phyloP scores from a whole-genome alignment of 2,329 filamentous ascomycete genomes.

The Ophiobolus disseminans region DNA sequence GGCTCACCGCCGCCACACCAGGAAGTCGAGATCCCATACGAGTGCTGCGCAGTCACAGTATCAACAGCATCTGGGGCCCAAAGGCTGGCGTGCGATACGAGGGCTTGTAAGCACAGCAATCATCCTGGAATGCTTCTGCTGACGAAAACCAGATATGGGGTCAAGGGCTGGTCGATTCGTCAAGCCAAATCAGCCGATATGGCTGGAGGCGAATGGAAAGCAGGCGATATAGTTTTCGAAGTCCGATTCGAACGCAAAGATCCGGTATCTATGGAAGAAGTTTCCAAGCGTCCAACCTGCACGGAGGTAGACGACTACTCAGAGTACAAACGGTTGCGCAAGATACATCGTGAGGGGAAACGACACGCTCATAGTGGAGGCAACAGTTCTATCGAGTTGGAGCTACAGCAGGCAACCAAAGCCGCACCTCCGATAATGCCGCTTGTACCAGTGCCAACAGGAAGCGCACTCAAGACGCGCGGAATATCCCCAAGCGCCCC shows the following conservation, averaged over 20 bases:
- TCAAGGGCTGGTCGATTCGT: conserved; percentile 52
- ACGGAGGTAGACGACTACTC: conserved; percentile 58
- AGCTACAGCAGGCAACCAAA: conserved; percentile 10
- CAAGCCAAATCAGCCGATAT: conserved; percentile 25
- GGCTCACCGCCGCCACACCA: conserved; percentile 52
- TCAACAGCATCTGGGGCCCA: conserved; percentile 55
- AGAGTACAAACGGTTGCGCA: conserved; percentile 55
- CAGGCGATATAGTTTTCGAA: conserved; percentile 45
- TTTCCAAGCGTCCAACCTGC: conserved; percentile 49
- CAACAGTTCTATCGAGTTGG: neutral
- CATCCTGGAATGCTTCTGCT: neutral
- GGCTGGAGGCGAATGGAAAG: conserved; percentile 19
- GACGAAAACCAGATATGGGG: conserved; percentile 25
- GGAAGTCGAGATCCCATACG: conserved; percentile 52
- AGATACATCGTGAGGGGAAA: conserved; percentile 23
- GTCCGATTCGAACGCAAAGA: conserved; percentile 50
- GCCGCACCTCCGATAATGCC: conserved; percentile 20
- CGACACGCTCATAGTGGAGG: conserved; percentile 5
- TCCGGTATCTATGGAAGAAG: conserved; percentile 43
- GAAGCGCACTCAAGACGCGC: neutral
- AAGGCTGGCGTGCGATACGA: conserved; percentile 58
- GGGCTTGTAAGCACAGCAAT: conserved; percentile 48
- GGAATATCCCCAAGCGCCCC: conserved; percentile 4
- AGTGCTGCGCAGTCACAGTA: conserved; percentile 54
- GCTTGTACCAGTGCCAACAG: neutral